Evolutionary conservation across 2,329 filamentous ascomycete species (phyloP), one percentile per base, ranked within the genome.

Genomic region (Trichoderma semiorbis): DNA sequence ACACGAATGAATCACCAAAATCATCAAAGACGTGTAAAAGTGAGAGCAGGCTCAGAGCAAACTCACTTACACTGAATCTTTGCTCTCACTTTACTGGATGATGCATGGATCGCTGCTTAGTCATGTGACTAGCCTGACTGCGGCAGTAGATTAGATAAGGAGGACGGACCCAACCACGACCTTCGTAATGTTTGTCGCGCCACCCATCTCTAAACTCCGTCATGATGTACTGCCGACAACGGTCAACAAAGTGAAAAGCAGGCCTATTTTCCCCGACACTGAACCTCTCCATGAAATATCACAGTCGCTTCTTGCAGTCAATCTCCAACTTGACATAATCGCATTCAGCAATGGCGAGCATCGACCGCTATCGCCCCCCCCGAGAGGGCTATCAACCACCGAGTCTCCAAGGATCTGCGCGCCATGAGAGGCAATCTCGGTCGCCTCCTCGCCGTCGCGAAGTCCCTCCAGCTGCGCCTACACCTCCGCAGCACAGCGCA

Each of bases 381-480:
- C 84, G 87, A 72, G 88, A 89, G 79, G 84, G 84, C 74, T 89
- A 89, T 74, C 87, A 88, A 75, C 86, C 88, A 70, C 87, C 88
- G 16, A 79, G 80, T 36, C 76, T 86, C 75, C 83, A 74, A 73
- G 80, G 73, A 77, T 81, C 77, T 77, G 77, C 78, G 75, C 79
- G 78, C 75, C 81, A 80, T 71, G 83, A 85, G 57, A 83, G 82
- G 73, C 78, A 81, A 34, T 86, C 86, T 62, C 85, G 84, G 78
- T 88, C 87, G 55, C 86, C 87, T 50, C 86, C 83, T 14, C 82
- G 83, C 73, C 83, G 84, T 74, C 85, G 85, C 77, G 86, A 89
- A 73, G 84, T 91, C 21, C 89, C 89, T 61, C 89, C 89, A 12
- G 86, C 88, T 28, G 89, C 85, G 43, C 89, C 89, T 53, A 90